Percentiles rank a stretch among this genome's conserved stretches.
These are phyloP conservation scores for Oldenlandia corymbosa DNA, from an alignment of 257 asterid genomes.

Conservation along the genomic window DNA sequence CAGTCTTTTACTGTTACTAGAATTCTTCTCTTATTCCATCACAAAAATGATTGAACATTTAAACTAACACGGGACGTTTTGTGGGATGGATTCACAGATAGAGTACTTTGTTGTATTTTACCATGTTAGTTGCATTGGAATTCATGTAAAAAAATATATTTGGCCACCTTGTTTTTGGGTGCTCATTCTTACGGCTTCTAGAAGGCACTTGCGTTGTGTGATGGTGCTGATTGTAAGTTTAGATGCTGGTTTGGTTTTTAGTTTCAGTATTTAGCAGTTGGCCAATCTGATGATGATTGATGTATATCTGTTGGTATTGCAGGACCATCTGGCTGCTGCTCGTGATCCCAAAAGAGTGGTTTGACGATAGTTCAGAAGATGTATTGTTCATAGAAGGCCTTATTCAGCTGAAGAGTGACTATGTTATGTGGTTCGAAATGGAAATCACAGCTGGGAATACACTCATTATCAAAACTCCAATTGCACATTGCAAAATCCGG, in stretches of 20 bases:
- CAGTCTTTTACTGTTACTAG: too few relatives aligned
- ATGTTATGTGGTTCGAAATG: constrained; percentile 7
- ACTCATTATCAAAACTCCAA: neutral
- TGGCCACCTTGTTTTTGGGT: neutral
- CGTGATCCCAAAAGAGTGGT: constrained; percentile 70
- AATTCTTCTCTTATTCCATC: too few relatives aligned
- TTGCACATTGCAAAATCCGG: neutral
- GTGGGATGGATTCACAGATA: neutral
- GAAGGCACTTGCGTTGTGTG: too few relatives aligned
- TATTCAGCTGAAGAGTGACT: neutral
- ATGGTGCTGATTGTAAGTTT: neutral
- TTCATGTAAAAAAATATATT: too few relatives aligned
- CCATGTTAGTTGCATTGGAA: neutral
- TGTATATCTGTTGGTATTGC: constrained; percentile 26
- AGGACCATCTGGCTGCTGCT: constrained; percentile 93
- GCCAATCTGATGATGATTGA: neutral
- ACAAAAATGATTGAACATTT: too few relatives aligned
- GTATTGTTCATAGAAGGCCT: neutral
- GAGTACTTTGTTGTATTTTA: neutral
- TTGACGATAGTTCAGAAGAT: constrained; percentile 24
- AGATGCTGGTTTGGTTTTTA: neutral
- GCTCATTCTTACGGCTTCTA: neutral
- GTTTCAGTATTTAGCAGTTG: neutral
- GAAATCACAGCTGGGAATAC: constrained; percentile 14
- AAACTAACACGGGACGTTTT: too few relatives aligned